These are phyloP conservation scores for Fusarium verticillioides DNA, from an alignment of 2,329 filamentous ascomycete genomes.

Conservation along the genomic window DNA sequence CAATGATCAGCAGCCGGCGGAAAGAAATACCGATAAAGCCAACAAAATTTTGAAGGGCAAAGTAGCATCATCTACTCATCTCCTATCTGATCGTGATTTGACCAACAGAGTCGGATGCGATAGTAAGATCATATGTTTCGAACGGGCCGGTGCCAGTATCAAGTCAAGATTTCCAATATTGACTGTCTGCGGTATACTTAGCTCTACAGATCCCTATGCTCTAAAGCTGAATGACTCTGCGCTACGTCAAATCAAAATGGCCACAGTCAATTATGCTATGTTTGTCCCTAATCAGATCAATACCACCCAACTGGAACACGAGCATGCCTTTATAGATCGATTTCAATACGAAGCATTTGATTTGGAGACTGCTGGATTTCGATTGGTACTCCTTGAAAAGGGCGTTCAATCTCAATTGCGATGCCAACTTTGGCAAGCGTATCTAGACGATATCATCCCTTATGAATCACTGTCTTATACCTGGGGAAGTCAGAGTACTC, in stretches of 20 bases:
- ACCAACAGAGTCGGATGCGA: rapidly evolving
- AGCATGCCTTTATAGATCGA: rapidly evolving
- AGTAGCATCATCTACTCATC: not conserved
- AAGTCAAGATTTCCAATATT: not conserved
- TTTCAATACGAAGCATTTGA: not conserved
- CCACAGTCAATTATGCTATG: not conserved
- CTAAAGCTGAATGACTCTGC: rapidly evolving
- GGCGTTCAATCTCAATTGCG: not conserved
- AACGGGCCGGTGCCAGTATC: not conserved
- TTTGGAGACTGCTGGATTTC: not conserved
- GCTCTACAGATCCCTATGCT: rapidly evolving
- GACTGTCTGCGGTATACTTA: not conserved
- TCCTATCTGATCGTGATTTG: rapidly evolving
- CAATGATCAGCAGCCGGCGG: too few species aligned
- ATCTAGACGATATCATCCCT: not conserved
- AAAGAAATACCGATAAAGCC: too few species aligned
- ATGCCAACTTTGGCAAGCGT: not conserved
- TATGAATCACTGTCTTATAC: conserved; percentile 19
- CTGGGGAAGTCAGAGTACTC: not conserved
- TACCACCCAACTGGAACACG: rapidly evolving
- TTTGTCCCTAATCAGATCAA: not conserved
- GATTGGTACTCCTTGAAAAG: not conserved
- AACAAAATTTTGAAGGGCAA: too few species aligned
- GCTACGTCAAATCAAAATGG: rapidly evolving
- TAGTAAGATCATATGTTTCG: not conserved